A percentile compares a stretch with the other conserved stretches of the same genome.
These are phyloP conservation scores for Epicoccum nigrum DNA, from an alignment of 2,329 filamentous ascomycete species.

Conservation along the genomic window DNA sequence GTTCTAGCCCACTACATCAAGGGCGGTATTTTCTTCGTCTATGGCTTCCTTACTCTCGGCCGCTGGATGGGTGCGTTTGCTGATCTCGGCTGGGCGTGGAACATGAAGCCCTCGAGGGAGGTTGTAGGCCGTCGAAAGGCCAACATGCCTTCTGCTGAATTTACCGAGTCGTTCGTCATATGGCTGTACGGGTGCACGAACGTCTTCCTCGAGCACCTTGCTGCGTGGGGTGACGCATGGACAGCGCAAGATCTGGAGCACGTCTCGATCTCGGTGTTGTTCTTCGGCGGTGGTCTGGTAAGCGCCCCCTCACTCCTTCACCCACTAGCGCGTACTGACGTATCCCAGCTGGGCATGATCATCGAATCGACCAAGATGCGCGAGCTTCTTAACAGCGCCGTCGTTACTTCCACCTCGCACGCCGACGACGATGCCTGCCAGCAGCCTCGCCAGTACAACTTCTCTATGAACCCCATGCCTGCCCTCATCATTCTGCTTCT, in stretches of 20 bases:
- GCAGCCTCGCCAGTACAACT: conserved; percentile 69
- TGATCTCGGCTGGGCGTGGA: conserved; percentile 95
- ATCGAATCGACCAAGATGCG: conserved; percentile 74
- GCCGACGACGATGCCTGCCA: conserved; percentile 55
- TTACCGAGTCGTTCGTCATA: conserved; percentile 86
- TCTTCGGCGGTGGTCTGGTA: conserved; percentile 89
- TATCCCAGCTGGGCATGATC: conserved; percentile 72
- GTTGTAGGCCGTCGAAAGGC: conserved; percentile 67
- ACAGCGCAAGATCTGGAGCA: conserved; percentile 85
- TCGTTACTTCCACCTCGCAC: conserved; percentile 49
- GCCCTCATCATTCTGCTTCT: conserved; percentile 84
- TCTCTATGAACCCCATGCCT: conserved; percentile 88
- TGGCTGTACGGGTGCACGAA: conserved; percentile 89
- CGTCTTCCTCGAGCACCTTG: conserved; percentile 89
- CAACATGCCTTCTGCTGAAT: conserved; percentile 76
- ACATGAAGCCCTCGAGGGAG: conserved; percentile 69
- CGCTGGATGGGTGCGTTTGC: conserved; percentile 91
- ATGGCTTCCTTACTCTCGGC: conserved; percentile 83
- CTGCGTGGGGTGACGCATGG: conserved; percentile 73
- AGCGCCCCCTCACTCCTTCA: conserved; percentile 45
- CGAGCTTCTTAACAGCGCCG: conserved; percentile 64
- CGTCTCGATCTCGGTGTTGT: conserved; percentile 88
- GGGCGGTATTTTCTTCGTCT: conserved; percentile 93
- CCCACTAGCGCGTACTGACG: conserved; percentile 29
- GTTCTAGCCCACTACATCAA: conserved; percentile 94